A percentile compares a stretch with the other conserved stretches of the same genome.
phyloP scores from a whole-genome alignment of 116 monocot species.

The Phalaenopsis hybrid region DNA sequence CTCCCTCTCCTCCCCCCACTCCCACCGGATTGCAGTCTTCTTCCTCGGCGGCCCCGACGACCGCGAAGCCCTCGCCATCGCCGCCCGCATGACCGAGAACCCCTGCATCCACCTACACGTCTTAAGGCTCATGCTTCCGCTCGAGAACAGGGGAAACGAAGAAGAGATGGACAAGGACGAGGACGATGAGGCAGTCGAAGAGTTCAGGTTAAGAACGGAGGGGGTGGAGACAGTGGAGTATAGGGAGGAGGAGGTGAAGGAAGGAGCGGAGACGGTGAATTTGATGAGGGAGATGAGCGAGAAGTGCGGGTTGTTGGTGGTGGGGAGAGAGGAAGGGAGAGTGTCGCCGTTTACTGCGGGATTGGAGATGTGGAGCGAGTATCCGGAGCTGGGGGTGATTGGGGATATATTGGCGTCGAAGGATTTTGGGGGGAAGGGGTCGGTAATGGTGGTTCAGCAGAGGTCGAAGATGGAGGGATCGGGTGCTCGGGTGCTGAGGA shows the following conservation, averaged over 20 bases:
- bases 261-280: slow-evolving; percentile 33
- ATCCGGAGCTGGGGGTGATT: slow-evolving; percentile 49
- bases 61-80: slow-evolving; percentile 44
- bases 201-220: slow-evolving; percentile 5
- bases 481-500: too few species aligned
- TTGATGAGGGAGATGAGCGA: slow-evolving; percentile 23
- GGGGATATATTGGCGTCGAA: slow-evolving; percentile 45
- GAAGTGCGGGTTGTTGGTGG: slow-evolving; percentile 27
- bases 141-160: neutral
- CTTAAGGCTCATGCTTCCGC: neutral
- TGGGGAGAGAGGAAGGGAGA: slow-evolving; percentile 23
- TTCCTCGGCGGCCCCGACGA: slow-evolving; percentile 60
- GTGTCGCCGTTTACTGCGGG: slow-evolving; percentile 21
- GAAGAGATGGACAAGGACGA: neutral
- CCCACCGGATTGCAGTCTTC: slow-evolving; percentile 22
- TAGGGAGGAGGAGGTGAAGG: slow-evolving; percentile 27
- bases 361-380: slow-evolving; percentile 59
- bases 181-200: slow-evolving; percentile 37
- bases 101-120: neutral
- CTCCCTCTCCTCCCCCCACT: neutral
- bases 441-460: slow-evolving; percentile 62
- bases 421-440: slow-evolving; percentile 33
- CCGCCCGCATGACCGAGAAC: slow-evolving; percentile 30
- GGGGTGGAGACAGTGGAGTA: slow-evolving; percentile 19
- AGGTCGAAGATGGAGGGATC: too few species aligned